Percentiles rank a stretch among this genome's conserved stretches.
Conservation (phyloP, 192 early-diverging fungal species). For the Entrophospora sp. region DNA sequence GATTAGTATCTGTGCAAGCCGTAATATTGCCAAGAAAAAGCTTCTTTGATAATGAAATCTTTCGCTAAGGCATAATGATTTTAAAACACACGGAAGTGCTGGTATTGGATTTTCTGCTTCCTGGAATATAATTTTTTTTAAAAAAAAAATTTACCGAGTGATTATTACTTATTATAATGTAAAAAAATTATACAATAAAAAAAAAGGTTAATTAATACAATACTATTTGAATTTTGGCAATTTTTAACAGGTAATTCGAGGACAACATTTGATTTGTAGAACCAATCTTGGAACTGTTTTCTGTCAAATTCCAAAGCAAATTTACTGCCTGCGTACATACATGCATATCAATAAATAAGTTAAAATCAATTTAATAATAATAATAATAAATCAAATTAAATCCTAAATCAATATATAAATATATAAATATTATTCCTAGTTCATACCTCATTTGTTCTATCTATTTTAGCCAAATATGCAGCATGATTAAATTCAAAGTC, state of each 20-base stretch:
- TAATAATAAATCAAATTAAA: too few relatives aligned
- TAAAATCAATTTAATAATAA: too few relatives aligned
- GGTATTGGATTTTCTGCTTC: constrained; percentile 5
- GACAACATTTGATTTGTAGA: constrained; percentile 16
- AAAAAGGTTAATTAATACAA: background rate
- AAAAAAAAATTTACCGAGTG: too few relatives aligned
- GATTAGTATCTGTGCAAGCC: constrained; percentile 10
- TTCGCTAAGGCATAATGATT: constrained; percentile 14
- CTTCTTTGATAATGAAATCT: constrained; percentile 20
- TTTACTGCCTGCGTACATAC: constrained; percentile 16
- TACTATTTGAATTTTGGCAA: constrained; percentile 19
- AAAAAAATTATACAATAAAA: background rate
- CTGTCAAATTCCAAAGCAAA: background rate
- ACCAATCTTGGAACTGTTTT: constrained; percentile 2
- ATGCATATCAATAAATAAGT: too few relatives aligned
- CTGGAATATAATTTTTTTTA: too few relatives aligned
- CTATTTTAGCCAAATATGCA: background rate
- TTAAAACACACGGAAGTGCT: constrained; percentile 16
- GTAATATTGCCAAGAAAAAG: constrained; percentile 14
- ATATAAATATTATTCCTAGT: too few relatives aligned
- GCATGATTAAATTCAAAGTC: constrained; percentile 17
- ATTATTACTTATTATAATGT: too few relatives aligned
- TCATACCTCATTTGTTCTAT: background rate
- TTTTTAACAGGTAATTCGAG: constrained; percentile 12
- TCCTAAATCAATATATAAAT: too few relatives aligned